Evolutionary conservation across 1,284 basidiomycete genomes (phyloP).

Genomic region (Agroathelia rolfsii): DNA sequence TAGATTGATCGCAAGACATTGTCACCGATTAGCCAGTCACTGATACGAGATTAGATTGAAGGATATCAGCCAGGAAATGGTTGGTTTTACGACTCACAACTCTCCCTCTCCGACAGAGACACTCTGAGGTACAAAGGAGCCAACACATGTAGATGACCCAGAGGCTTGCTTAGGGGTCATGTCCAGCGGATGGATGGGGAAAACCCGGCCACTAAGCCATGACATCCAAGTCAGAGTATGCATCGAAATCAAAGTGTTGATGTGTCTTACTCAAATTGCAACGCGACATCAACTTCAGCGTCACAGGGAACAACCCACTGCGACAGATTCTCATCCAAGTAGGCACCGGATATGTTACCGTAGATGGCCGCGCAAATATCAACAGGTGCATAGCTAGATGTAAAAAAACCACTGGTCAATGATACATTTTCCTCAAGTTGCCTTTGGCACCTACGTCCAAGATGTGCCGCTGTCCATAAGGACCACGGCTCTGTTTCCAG

Average conservation of each 20-base stretch:
- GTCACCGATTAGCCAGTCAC: slow-evolving; percentile 76
- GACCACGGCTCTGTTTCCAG: slow-evolving; percentile 57
- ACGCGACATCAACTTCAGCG: slow-evolving; percentile 61
- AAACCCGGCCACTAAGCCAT: slow-evolving; percentile 45
- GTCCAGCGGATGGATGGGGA: slow-evolving; percentile 69
- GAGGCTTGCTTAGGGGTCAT: slow-evolving; percentile 39
- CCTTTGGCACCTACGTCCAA: slow-evolving; percentile 45
- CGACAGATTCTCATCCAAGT: slow-evolving; percentile 35
- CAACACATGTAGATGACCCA: slow-evolving; percentile 44
- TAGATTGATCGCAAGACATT: slow-evolving; percentile 77
- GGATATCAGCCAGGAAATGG: slow-evolving; percentile 1
- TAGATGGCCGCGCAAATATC: slow-evolving; percentile 61
- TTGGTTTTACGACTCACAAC: slow-evolving; percentile 40
- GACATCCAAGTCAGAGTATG: slow-evolving; percentile 9
- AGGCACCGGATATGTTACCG: slow-evolving; percentile 46
- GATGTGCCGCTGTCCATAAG: slow-evolving; percentile 72
- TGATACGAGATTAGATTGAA: slow-evolving; percentile 20
- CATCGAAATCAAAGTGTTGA: neutral
- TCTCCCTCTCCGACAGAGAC: slow-evolving; percentile 44
- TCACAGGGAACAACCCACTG: slow-evolving; percentile 65
- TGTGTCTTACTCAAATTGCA: slow-evolving; percentile 55
- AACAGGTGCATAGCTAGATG: slow-evolving; percentile 49
- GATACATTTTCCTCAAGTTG: slow-evolving; percentile 3
- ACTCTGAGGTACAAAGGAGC: slow-evolving; percentile 59
- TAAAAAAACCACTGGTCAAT: slow-evolving; percentile 7